Evolutionary conservation across 2,329 filamentous ascomycete species (phyloP), one percentile per base, ranked within the genome.

Genomic region (Alternaria rosae): DNA sequence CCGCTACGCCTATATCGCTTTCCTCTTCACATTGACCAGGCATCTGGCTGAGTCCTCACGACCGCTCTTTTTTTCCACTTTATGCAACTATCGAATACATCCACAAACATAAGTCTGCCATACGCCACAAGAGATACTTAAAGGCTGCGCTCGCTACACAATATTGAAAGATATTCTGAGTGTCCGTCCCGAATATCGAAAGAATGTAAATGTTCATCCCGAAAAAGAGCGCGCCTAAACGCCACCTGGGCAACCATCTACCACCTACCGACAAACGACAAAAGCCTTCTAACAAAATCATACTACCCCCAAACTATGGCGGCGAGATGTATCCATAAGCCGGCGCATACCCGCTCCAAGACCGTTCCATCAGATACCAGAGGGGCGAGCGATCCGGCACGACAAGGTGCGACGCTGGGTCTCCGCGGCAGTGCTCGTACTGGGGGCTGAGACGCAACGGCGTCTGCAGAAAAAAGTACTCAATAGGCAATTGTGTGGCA

Each of bases 371-470:
- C 26, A 57, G 6, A 21, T 57, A 61, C 48, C 57, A 41, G 26
- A 61, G 48, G 53, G 28, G 43, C 30, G 50, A 30, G 25, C 66
- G 66, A 53, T 76, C 74, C n/a, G 56, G 54, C 21, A 64, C 26
- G 12, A 72, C 62, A 28, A 73, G 52, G 52, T 70, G 69, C 11
- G 68, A 70, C 15, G 65, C 55, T 25, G 71, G 61, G 9, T 72
- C 45, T 11, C 75, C 74, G 35, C 74, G 71, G 54, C 73, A 76
- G 44, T 73, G 69, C 28, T 71, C 69, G 23, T 64, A 66, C 61
- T 77, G 70, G n/a, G 72, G 67, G 21, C 70, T 77, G 13, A 78
- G 60, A 9, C 74, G 68, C 30, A 78, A 66, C 3, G 75, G 76
- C 9, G 42, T 69, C 13, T 47, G 66, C 5, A 67, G 47, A 32